Conservation (phyloP, 2,329 filamentous ascomycete species). For the Colletotrichum sansevieriae region DNA sequence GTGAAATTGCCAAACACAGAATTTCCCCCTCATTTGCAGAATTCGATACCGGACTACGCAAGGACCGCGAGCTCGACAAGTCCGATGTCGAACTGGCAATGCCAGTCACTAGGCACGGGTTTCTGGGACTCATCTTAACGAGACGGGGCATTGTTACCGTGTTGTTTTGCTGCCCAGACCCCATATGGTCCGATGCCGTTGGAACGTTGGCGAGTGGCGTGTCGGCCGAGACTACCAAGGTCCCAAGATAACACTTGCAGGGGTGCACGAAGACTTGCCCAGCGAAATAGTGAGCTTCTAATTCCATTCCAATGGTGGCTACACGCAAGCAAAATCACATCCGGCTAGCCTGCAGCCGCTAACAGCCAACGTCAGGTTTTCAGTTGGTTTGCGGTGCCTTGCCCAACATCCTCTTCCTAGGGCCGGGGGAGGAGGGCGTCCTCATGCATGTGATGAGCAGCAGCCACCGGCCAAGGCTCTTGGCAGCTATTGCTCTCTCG, state of each 20-base stretch:
- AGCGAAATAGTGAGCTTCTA: constrained; percentile 7
- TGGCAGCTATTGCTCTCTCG: constrained; percentile 19
- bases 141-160: background rate
- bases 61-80: background rate
- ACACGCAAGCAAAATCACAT: constrained; percentile 15
- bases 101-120: background rate
- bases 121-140: background rate
- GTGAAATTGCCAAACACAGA: background rate
- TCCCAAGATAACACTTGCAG: constrained; percentile 8
- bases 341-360: constrained; percentile 12
- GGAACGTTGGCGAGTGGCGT: constrained; percentile 3
- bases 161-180: background rate
- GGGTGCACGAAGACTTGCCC: constrained; percentile 12
- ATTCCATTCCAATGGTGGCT: background rate
- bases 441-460: no score
- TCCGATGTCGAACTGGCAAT: background rate
- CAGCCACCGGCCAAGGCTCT: constrained; percentile 5
- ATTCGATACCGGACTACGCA: background rate
- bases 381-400: background rate
- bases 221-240: constrained; percentile 11
- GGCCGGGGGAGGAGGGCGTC: no score
- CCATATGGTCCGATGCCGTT: constrained; percentile 11
- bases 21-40: constrained; percentile 8
- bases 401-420: no score
- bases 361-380: background rate